These are phyloP conservation scores for Lizonia empirigonia DNA, from an alignment of 2,329 filamentous ascomycete species.

Conservation along the genomic window DNA sequence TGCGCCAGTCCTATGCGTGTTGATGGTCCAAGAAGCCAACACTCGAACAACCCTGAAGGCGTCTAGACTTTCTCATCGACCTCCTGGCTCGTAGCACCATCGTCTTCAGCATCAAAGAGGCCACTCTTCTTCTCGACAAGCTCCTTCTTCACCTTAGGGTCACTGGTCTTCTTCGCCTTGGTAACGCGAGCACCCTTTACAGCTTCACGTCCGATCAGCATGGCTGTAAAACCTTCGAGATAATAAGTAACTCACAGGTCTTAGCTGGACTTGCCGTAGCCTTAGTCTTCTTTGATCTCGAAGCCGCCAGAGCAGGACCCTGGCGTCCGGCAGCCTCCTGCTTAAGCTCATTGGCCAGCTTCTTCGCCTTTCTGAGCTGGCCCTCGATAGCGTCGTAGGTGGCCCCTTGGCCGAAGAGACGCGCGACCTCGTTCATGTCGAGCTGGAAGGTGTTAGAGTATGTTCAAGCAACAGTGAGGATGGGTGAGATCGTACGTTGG, in stretches of 20 bases:
- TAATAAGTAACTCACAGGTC: slow-evolving; percentile 12
- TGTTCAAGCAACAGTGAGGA: background rate
- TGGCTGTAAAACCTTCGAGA: too few species aligned
- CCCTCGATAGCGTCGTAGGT: slow-evolving; percentile 57
- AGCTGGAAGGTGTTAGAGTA: slow-evolving; percentile 44
- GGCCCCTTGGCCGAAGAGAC: slow-evolving; percentile 53
- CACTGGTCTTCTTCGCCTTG: background rate
- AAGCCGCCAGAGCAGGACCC: background rate
- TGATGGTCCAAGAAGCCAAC: too few species aligned
- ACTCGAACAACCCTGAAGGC: too few species aligned
- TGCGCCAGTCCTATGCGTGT: too few species aligned
- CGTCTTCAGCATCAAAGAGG: background rate
- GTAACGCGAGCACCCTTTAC: background rate
- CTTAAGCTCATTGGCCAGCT: slow-evolving; percentile 45
- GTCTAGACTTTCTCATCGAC: too few species aligned
- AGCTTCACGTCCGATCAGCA: background rate
- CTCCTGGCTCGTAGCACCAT: background rate
- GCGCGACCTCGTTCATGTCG: slow-evolving; percentile 52
- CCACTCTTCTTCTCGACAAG: background rate
- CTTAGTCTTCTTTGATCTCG: slow-evolving; percentile 11
- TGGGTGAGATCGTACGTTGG: background rate
- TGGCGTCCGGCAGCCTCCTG: slow-evolving; percentile 15
- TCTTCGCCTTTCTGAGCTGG: slow-evolving; percentile 54
- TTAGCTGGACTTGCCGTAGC: slow-evolving; percentile 2
- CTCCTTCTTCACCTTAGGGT: background rate